Base-by-base conservation (phyloP, 2,329 filamentous ascomycete species). In the Fusarium brevicatenulatum region DNA sequence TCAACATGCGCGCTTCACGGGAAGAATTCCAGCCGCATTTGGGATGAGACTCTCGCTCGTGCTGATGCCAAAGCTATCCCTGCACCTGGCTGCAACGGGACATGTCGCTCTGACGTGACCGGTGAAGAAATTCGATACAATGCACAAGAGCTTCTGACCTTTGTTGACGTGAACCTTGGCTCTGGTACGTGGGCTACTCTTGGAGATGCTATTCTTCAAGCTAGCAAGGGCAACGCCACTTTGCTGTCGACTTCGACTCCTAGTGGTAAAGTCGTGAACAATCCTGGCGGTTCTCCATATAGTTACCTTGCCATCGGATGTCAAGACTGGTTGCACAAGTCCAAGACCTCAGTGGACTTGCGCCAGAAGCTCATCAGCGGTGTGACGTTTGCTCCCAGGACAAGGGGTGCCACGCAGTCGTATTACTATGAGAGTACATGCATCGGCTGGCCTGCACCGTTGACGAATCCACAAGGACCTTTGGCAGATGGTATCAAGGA, bases 81-180 rank as follows among this genome's bases (percentile, higher is more conserved):
- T 7, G 70, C 70, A 2, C 70, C 70, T 1, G 36, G 40, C 16
- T 72, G 70, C 37, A 67, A 71, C 23, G 46, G 30, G 1, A 72
- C 70, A 2, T 77, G 76, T 42, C 73, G 66, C 16, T 58, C 70
- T 4, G 66, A 70, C 12, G 66, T 77, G 3, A 77, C 73, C 0
- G 75, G 75, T 18, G 75, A 78, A 47, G 76, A 78, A 13, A 67
- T 78, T 7, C 67, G 74, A 11, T 74, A 67, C 25, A 68, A 68
- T 15, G 55, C 52, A 0, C 76, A 78, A 25, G 37, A 16, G 5
- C 36, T 59, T 6, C 60, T 78, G 2, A 34, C 63, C 3, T 76
- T 77, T 44, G 53, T 67, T 3, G 63, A 74, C 15, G 43, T 72
- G 3, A 16, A 54, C 10, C 52, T 71, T 7, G 40, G 52, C 0